Evolutionary conservation across 306 rosid species (phyloP), one percentile per base, ranked within the genome.

Genomic region (Sicyos edulis): DNA sequence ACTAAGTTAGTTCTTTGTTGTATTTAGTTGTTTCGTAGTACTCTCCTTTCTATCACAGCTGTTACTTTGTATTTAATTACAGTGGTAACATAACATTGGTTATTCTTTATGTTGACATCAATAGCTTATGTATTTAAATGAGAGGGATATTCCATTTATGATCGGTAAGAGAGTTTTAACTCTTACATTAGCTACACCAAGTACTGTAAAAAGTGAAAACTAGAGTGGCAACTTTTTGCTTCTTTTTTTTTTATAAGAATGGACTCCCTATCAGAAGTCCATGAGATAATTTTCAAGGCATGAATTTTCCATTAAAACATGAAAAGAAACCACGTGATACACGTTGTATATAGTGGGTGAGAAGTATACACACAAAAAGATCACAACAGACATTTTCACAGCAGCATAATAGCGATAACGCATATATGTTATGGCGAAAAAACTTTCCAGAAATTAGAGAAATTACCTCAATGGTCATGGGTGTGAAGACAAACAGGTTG

Each of bases 391-490:
- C 68, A 69, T 57, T 69, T 54, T 47, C 44, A 29, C 42, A 57
- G 16, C 60, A 12, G 11, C 52, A 12, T 29, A 47, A 60, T 55
- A 54, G 13, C 4, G 34, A 12, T n/a, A 34, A 53, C 13, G 54
- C 0, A 10, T 26, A 10, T 8, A 10, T 47, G n/a, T 55, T 17
- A 12, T 26, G 2, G 37, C 16, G 40, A 8, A 19, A 37, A 54
- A 21, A 1, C 10, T 51, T 44, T 8, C 21, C 51, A 59, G 59
- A 59, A 21, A 22, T 8, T 44, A 22, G 63, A n/a, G 49, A 51
- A 74, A 73, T 77, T 77, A 91, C 99, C 99, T 95, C 99, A 8
- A 91, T 74, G 5, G 99, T 95, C 99, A 95, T 95, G 26, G 99
- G 99, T 0, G 97, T 83, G 78, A 95, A 95, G 68, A 95, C 95